Percentiles rank a stretch among this genome's conserved stretches.
phyloP scores from a whole-genome alignment of 2,329 filamentous ascomycete genomes.

The Fusarium vanettenii region DNA sequence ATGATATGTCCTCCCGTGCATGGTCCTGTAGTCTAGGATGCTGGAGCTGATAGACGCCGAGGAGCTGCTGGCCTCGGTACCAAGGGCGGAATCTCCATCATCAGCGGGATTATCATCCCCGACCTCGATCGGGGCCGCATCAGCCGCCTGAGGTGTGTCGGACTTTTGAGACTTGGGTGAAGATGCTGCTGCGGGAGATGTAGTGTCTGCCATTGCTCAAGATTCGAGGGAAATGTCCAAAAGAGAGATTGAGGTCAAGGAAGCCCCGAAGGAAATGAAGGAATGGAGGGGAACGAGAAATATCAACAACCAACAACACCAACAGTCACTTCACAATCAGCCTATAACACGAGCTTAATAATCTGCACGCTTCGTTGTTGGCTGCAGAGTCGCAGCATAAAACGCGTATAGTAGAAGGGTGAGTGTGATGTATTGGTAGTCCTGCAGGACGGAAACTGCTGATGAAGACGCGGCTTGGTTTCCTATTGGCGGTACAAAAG shows the following conservation, averaged over 20 bases:
- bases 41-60: background rate
- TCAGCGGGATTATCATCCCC: background rate
- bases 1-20: background rate
- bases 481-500: background rate
- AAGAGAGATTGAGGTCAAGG: background rate
- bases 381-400: background rate
- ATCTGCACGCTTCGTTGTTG: background rate
- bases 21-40: background rate
- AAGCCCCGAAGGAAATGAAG: too few relatives aligned
- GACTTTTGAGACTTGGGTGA: background rate
- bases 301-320: background rate
- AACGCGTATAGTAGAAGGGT: background rate
- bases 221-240: background rate
- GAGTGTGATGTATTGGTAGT: background rate
- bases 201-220: background rate
- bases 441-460: background rate
- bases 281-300: background rate
- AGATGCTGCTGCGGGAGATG: background rate
- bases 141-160: background rate
- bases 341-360: background rate
- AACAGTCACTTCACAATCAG: background rate
- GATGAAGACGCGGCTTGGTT: background rate
- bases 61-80: background rate
- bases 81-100: background rate
- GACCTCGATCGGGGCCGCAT: background rate